Base-by-base conservation (phyloP, 345 rosid genomes). In the Euclidium syriacum region DNA sequence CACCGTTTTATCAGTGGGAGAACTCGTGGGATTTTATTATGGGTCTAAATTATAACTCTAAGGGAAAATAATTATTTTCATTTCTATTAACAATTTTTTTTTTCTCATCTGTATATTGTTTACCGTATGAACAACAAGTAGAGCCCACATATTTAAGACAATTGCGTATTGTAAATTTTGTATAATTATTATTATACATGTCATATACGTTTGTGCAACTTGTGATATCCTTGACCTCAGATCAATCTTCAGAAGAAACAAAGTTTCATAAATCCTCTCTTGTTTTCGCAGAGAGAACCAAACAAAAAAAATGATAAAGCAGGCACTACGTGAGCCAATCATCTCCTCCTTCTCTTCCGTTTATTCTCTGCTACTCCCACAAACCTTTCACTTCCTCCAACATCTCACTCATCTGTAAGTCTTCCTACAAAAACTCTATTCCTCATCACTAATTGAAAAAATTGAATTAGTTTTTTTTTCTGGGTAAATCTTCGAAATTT, bases 181-280 rank as follows among this genome's bases (percentile, higher is more conserved):
- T 7, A 22, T 20, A 15, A 42, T n/a, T n/a, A 19, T 10, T 23
- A 3, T 23, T 29, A 29, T 29, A 53, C 9, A 15, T 36, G 30
- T 20, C 35, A 57, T 6, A 48, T 47, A 42, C 4, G 23, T 15
- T 18, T 16, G 20, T 35, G 64, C 58, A 40, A 70, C 68, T 70
- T 52, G 73, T 52, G 73, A 58, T 12, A 62, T 7, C 64, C 51
- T 54, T 16, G n/a, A 24, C 69, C 74, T 62, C 69, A 70, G 16
- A 27, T 16, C 17, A 34, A 25, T 52, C 9, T 2, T 19, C 33
- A 71, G 70, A 63, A 71, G 52, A 71, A 48, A 71, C 75, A 63
- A 55, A 71, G 15, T 54, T 32, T 56, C 75, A 63, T 63, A 63
- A 55, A 63, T 47, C 42, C 70, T 55, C 27, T 24, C 33, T 18